Conservation (phyloP, 768 basidiomycete species). For the Boletus edulis region DNA sequence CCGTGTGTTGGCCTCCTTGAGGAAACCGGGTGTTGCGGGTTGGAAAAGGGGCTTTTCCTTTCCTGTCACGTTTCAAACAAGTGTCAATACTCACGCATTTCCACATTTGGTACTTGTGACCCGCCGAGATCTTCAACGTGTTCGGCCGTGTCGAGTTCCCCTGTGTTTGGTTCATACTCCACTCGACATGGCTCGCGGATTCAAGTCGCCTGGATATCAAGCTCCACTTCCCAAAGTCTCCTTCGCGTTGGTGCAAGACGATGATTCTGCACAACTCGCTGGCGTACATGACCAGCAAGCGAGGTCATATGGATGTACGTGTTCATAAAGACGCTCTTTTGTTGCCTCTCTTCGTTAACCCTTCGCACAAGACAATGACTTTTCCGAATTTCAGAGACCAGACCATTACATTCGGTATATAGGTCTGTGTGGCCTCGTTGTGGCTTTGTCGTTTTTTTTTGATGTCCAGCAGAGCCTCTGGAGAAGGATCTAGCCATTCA, state of each 20-base stretch:
- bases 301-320: conserved; percentile 73
- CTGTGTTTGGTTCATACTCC: conserved; percentile 13
- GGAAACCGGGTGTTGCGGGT: no score
- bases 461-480: conserved; percentile 64
- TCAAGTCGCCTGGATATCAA: conserved; percentile 36
- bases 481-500: conserved; percentile 89
- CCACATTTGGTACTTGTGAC: conserved; percentile 16
- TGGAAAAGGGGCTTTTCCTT: conserved; percentile 10
- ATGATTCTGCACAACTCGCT: conserved; percentile 54
- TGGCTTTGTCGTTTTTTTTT: conserved; percentile 5
- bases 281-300: conserved; percentile 65
- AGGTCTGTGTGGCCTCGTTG: conserved; percentile 44
- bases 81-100: conserved; percentile 10
- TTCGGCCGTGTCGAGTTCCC: conserved; percentile 16
- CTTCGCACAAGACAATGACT: conserved; percentile 54
- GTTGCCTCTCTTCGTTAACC: conserved; percentile 1
- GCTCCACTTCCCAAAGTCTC: conserved; percentile 60
- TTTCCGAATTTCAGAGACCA: conserved; percentile 69
- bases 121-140: conserved; percentile 1
- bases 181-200: conserved; percentile 38
- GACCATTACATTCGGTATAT: conserved; percentile 91
- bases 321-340: not conserved
- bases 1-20: no score
- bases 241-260: conserved; percentile 64
- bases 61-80: conserved; percentile 8